Evolutionary conservation across 306 rosid species (phyloP), one percentile per base, ranked within the genome.

Genomic region (Prunus padus): DNA sequence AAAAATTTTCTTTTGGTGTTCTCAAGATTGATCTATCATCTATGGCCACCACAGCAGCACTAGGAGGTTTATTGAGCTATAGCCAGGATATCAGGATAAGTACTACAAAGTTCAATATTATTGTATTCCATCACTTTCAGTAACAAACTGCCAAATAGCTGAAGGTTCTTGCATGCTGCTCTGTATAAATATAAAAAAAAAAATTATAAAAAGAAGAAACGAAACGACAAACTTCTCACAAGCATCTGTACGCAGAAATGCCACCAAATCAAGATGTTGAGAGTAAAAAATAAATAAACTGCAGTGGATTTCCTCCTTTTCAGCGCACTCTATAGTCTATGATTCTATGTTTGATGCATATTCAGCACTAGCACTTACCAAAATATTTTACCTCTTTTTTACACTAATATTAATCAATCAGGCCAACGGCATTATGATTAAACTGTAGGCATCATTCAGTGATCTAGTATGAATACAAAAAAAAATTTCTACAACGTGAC

Each of bases 401-500:
- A 19, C 28, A 15, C 28, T 55, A 55, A 55, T 19, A 19, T 55
- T 20, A 55, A 55, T 55, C 61, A 55, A 20, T 55, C 61, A 55
- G 11, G 26, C 12, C 61, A 19, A 55, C 26, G 18, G 52, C 73
- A 47, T 45, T 5, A 19, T 23, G 23, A 56, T 56, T 42, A 31
- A 56, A 46, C 49, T 3, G n/a, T 8, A 3, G 22, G 49, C 33
- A 69, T n/a, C 11, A 14, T 31, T 16, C 44, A 19, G 49, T 14
- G 46, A 52, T 11, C 42, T 14, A 14, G 71, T 45, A 46, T 30
- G 30, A 8, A 55, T 72, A 66, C 52, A 54, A 12, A 5, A 19
- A 19, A 52, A 52, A 3, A 19, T 49, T 71, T 49, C 33, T 54
- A 64, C 54, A 30, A 50, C 81, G 71, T 65, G 44, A 47, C 66